These are phyloP conservation scores for Trichophyton equinum DNA, from an alignment of 2,329 filamentous ascomycete genomes.

Conservation along the genomic window DNA sequence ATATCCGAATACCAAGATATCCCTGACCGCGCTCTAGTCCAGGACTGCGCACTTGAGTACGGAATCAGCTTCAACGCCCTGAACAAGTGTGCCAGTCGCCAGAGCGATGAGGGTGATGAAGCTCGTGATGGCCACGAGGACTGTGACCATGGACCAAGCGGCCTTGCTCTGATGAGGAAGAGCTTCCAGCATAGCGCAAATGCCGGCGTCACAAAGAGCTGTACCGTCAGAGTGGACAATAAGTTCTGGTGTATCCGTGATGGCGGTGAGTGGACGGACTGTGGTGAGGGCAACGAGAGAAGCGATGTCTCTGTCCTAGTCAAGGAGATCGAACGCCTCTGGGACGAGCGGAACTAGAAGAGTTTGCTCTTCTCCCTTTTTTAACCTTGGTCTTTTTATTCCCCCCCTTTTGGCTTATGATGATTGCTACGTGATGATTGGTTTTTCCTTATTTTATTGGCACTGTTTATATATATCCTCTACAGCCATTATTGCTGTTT, in stretches of 20 bases:
- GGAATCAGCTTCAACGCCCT: constrained; percentile 70
- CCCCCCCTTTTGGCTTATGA: not conserved
- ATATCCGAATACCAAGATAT: constrained; percentile 63
- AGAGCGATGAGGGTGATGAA: constrained; percentile 54
- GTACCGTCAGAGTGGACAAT: constrained; percentile 66
- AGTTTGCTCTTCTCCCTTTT: not conserved
- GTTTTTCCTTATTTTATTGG: not conserved
- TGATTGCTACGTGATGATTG: not conserved
- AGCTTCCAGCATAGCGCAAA: constrained; percentile 42
- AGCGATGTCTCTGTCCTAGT: constrained; percentile 51
- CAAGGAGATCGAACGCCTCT: constrained; percentile 61
- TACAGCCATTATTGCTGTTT: not conserved
- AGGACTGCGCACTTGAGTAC: constrained; percentile 83
- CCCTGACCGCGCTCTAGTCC: constrained; percentile 62
- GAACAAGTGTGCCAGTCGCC: constrained; percentile 67
- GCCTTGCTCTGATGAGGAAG: constrained; percentile 32
- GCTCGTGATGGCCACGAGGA: constrained; percentile 41
- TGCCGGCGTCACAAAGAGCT: constrained; percentile 57
- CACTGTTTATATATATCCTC: not conserved
- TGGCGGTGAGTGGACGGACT: constrained; percentile 64
- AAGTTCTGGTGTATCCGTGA: constrained; percentile 77
- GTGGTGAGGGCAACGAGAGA: constrained; percentile 50
- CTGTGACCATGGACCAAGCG: constrained; percentile 46
- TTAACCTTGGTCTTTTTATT: not conserved
- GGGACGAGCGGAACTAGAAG: constrained; percentile 26